A percentile compares a stretch with the other conserved stretches of the same genome.
phyloP scores from a whole-genome alignment of 139 green algal species.

The Picochlorum sp. region DNA sequence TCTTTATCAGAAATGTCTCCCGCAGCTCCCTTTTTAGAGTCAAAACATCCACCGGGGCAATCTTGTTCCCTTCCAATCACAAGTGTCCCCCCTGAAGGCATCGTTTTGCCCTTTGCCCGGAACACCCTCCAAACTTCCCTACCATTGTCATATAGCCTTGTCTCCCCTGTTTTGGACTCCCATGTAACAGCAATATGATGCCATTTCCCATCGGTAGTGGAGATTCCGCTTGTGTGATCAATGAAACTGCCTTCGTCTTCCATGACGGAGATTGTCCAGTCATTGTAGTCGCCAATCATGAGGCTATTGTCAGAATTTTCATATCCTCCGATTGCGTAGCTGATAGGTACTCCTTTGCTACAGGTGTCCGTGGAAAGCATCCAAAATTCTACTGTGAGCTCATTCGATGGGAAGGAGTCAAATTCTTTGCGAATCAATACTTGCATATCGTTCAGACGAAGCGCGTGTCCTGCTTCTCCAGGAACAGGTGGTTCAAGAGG shows the following conservation, averaged over 20 bases:
- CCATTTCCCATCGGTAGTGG: conserved; percentile 67
- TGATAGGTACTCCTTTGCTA: conserved; percentile 48
- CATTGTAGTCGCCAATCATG: conserved; percentile 79
- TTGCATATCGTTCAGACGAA: conserved; percentile 63
- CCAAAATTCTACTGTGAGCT: conserved; percentile 84
- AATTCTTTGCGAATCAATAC: conserved; percentile 65
- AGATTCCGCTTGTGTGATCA: conserved; percentile 62
- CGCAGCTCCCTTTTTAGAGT: conserved; percentile 45
- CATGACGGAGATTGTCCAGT: conserved; percentile 71
- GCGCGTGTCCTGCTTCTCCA: conserved; percentile 49
- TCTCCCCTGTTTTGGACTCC: conserved; percentile 38
- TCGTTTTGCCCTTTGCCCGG: conserved; percentile 45
- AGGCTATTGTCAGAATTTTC: conserved; percentile 67
- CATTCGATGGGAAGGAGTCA: conserved; percentile 51
- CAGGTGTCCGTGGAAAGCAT: conserved; percentile 43
- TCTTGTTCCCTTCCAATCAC: conserved; percentile 80
- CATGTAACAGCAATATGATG: conserved; percentile 81
- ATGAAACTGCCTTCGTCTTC: conserved; percentile 65
- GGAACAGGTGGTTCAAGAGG: conserved; percentile 34
- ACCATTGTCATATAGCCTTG: conserved; percentile 70
- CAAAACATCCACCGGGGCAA: conserved; percentile 78
- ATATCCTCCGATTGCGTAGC: conserved; percentile 54
- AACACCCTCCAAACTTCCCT: conserved; percentile 53
- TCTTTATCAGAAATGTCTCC: conserved; percentile 25
- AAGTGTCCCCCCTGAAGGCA: conserved; percentile 71